Conservation (phyloP, 1,284 basidiomycete genomes). For the Xanthoconium separans region DNA sequence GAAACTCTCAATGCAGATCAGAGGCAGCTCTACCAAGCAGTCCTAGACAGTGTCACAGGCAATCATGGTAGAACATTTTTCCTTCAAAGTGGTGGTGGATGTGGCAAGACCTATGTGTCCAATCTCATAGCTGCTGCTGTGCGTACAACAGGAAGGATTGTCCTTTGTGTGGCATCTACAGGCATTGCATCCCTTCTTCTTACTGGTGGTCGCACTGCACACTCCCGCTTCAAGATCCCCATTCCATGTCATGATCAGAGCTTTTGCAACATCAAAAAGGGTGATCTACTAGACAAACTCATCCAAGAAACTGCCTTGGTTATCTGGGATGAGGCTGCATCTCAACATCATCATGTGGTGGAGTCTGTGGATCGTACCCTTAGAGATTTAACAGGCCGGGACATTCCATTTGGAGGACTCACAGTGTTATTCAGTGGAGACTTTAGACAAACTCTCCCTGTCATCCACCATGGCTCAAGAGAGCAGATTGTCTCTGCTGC, state of each 20-base stretch:
- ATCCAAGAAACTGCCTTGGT: neutral
- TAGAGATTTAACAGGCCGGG: conserved; percentile 25
- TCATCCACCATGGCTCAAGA: conserved; percentile 31
- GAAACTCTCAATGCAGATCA: neutral
- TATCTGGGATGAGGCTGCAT: conserved; percentile 30
- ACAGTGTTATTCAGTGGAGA: conserved; percentile 42
- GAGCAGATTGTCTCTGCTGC: conserved; percentile 37
- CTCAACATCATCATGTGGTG: conserved; percentile 33
- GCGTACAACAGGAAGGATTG: conserved; percentile 28
- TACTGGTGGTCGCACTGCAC: conserved; percentile 8
- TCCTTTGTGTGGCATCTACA: conserved; percentile 34
- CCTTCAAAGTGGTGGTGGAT: conserved; percentile 45
- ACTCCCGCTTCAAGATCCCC: conserved; percentile 18
- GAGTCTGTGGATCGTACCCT: conserved; percentile 36
- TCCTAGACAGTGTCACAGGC: conserved; percentile 3
- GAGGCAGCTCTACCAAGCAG: neutral
- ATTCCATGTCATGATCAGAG: conserved; percentile 31
- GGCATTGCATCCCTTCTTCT: conserved; percentile 23
- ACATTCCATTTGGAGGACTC: conserved; percentile 38
- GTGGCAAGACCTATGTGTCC: conserved; percentile 50
- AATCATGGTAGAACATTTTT: conserved; percentile 33
- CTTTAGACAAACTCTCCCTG: conserved; percentile 19
- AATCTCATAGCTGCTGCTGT: conserved; percentile 38
- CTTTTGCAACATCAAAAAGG: conserved; percentile 33
- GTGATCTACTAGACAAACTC: conserved; percentile 5